Base-by-base conservation (phyloP, 345 rosid genomes). In the Eutrema japonicum region DNA sequence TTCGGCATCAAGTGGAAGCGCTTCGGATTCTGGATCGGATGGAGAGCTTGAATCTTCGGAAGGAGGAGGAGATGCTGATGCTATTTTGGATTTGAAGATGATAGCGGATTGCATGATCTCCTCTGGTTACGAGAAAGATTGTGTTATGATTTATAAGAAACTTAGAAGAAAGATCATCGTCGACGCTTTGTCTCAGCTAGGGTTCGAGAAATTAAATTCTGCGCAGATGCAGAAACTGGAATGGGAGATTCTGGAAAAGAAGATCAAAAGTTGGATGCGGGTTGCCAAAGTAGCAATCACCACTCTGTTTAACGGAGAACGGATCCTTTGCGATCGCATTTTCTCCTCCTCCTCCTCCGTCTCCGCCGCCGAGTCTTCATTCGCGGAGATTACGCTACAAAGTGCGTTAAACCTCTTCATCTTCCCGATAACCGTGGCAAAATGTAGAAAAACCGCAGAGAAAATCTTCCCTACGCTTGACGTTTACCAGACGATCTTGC, bases 71-170 rank as follows among this genome's bases (percentile, higher is more conserved):
- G 41, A 64, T 18, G 13, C 65, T 8, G 80, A 80, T 1, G 84
- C 78, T 8, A 49, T 84, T 72, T 72, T 68, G 7, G 94, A 93
- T 66, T 68, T 93, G 75, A 91, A 81, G 59, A 77, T 84, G 33
- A 89, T 93, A 10, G 89, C 94, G 0, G 88, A 83, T 9, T 87
- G 91, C 75, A 91, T 93, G 97, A 86, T 89, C 42, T 68, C 84
- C 0, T 56, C 82, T 2, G 98, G 98, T 0, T 89, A 89, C 61
- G 83, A 79, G 3, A 89, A 83, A 45, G 96, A 93, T 64, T 93
- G 98, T 50, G 80, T 82, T 12, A 84, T 78, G 64, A 77, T 89
- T 35, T 93, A 91, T 59, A 86, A 81, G 60, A 67, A 82, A 29
- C 56, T 80, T 2, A 72, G 97, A 4, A 88, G 80, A 68, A 89